Percentiles rank a stretch among this genome's conserved stretches.
Evolutionary conservation across 257 asterid genomes (phyloP).

Genomic region (Capsicum rhomboideum): DNA sequence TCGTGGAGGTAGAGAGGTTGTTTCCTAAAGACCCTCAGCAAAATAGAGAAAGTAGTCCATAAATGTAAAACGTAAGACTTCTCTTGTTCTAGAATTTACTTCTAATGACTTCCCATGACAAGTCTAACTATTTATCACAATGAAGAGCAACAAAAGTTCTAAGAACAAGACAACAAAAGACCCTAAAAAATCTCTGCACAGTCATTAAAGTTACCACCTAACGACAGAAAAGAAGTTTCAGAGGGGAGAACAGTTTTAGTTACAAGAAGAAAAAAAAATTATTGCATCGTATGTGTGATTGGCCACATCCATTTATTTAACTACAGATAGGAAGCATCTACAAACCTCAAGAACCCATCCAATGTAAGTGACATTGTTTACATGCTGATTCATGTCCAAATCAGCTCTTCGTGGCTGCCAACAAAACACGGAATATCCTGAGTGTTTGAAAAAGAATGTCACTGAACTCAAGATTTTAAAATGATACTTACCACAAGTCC

Average conservation of each 20-base stretch:
- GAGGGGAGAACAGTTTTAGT: background rate
- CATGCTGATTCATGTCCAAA: constrained; percentile 12
- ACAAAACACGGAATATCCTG: background rate
- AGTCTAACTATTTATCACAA: background rate
- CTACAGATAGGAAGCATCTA: background rate
- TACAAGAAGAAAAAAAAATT: background rate
- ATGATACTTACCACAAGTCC: constrained; percentile 66
- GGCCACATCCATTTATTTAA: background rate
- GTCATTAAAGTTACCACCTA: background rate
- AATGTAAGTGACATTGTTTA: constrained; percentile 9
- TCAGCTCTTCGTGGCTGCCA: constrained; percentile 10
- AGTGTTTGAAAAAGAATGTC: background rate
- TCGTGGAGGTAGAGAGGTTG: no score
- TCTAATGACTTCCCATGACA: background rate
- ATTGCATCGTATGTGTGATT: background rate
- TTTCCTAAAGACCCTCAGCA: no score
- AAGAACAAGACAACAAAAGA: background rate
- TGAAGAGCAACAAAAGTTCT: background rate
- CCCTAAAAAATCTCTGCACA: background rate
- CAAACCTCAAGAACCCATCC: constrained; percentile 14
- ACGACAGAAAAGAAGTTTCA: background rate
- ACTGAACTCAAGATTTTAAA: background rate
- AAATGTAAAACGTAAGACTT: no score
- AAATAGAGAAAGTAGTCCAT: no score
- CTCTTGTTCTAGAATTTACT: no score